These are phyloP conservation scores for Escovopsis weberi DNA, from an alignment of 2,329 filamentous ascomycete genomes.

Conservation along the genomic window DNA sequence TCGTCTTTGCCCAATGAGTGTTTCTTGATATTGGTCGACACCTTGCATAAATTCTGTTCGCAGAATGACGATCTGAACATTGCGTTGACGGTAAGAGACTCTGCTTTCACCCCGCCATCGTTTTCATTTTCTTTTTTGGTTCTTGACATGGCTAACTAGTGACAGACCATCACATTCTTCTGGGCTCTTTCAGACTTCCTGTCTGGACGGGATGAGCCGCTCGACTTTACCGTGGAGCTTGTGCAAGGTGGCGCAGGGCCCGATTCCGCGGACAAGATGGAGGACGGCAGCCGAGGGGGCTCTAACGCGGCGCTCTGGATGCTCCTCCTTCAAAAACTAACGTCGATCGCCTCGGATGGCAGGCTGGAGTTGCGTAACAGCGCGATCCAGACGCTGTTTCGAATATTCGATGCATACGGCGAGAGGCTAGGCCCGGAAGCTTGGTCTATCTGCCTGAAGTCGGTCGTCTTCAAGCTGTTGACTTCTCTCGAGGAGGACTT, in stretches of 20 bases:
- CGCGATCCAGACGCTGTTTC: slow-evolving; percentile 78
- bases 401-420: slow-evolving; percentile 85
- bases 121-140: not conserved
- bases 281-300: slow-evolving; percentile 40
- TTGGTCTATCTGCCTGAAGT: slow-evolving; percentile 72
- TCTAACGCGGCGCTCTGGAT: slow-evolving; percentile 67
- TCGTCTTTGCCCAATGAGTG: slow-evolving; percentile 55
- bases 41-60: slow-evolving; percentile 75
- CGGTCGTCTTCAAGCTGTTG: slow-evolving; percentile 66
- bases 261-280: slow-evolving; percentile 44
- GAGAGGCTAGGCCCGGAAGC: slow-evolving; percentile 62
- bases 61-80: slow-evolving; percentile 92
- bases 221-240: slow-evolving; percentile 43
- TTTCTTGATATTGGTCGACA: slow-evolving; percentile 67
- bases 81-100: slow-evolving; percentile 57
- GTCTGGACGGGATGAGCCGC: slow-evolving; percentile 41
- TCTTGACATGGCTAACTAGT: not conserved
- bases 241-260: slow-evolving; percentile 33
- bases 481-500: slow-evolving; percentile 51
- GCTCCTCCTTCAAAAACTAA: slow-evolving; percentile 56
- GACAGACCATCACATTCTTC: slow-evolving; percentile 77
- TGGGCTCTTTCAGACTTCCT: slow-evolving; percentile 91
- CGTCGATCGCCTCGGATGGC: slow-evolving; percentile 55
- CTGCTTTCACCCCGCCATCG: not conserved
- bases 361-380: slow-evolving; percentile 68